Percentiles rank a stretch among this genome's conserved stretches.
Conservation (phyloP, 257 asterid species). For the Verbascum thapsus region DNA sequence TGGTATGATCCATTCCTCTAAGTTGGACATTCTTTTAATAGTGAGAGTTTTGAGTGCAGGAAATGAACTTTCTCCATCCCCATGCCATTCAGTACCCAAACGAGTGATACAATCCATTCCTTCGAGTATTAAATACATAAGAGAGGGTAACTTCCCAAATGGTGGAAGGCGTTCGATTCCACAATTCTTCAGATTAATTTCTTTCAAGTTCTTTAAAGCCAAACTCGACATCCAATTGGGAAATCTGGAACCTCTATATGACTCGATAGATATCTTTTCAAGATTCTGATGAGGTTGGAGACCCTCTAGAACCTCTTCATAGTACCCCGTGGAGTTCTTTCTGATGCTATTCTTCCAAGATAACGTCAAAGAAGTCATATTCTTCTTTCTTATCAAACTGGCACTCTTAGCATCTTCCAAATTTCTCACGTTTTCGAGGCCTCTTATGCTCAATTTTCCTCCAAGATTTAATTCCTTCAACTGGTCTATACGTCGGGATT, state of each 20-base stretch:
- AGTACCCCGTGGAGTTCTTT: neutral
- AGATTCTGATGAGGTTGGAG: slow-evolving; percentile 13
- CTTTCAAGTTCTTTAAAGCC: neutral
- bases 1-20: neutral
- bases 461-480: slow-evolving; percentile 18
- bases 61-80: neutral
- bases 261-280: neutral
- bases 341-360: neutral
- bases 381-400: neutral
- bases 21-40: neutral
- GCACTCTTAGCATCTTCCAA: slow-evolving; percentile 6
- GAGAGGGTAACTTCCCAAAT: neutral
- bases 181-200: neutral
- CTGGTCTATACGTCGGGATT: neutral
- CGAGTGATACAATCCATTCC: neutral
- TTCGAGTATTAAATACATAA: neutral
- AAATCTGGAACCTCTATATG: slow-evolving; percentile 2
- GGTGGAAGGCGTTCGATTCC: neutral
- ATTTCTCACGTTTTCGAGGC: slow-evolving; percentile 8
- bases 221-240: slow-evolving; percentile 17
- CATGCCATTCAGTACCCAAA: neutral
- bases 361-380: neutral
- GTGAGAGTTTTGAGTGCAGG: neutral
- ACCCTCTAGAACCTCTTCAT: slow-evolving; percentile 9
- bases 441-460: slow-evolving; percentile 1